Base-by-base conservation (phyloP, 2,329 filamentous ascomycete species). In the Drechslera avenae region DNA sequence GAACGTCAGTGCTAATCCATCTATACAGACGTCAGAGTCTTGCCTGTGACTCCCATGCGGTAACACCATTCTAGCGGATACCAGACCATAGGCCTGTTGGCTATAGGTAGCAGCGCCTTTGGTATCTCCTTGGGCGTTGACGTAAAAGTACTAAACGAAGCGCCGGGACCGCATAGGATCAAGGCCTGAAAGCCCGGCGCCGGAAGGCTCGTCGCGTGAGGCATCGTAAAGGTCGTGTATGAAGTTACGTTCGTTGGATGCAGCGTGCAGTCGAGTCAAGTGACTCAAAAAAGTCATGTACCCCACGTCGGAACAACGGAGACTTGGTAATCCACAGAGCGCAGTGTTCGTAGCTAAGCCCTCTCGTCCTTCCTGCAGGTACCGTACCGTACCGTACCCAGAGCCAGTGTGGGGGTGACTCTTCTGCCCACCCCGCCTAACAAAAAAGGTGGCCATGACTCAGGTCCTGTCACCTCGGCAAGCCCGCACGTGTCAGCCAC, bases 71-170 rank as follows among this genome's bases (percentile, higher is more conserved):
- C 89, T 33, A 94, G 83, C 5, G 90, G 87, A 71, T 94, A 94
- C 88, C 90, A 93, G 37, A 94, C 87, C 90, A 94, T 94, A 1
- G 90, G 90, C 61, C 90, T 78, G 72, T 94, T 94, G 30, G 90
- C 90, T 52, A 94, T 88, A 5, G 90, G 90, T 6, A 94, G 76
- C 17, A 94, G 82, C 8, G 90, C 89, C 75, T 94, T 94, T 8
- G 90, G 89, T 54, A 89, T 86, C 68, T 92, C 87, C 74, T 88
- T 86, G 4, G 89, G 87, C 55, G 87, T 90, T 2, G 88, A 86
- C 2, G 89, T 92, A 71, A 94, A 93, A 1, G 90, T 93, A 37
- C 88, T 86, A 61, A 94, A 88, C 0, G 88, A 91, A 7, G 87
- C 89, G 46, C 90, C 90, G 18, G 90, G 90, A 3, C 90, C 90